Conservation (phyloP, 495 filamentous ascomycete species). For the Hypoxylon subgilvum region DNA sequence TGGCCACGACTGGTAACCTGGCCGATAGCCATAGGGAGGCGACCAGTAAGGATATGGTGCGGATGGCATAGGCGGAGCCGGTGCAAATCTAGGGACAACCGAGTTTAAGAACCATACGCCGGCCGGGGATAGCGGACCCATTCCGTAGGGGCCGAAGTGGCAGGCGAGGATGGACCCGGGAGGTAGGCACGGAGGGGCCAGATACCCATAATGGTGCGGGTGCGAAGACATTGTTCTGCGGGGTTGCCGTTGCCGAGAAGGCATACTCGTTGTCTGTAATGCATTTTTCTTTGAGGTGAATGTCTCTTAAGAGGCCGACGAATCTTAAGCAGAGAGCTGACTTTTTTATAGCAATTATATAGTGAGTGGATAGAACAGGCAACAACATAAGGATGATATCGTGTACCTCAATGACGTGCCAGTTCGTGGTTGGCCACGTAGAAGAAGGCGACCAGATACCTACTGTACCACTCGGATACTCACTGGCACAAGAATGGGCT, state of each 20-base stretch:
- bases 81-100: neutral
- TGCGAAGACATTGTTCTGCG: neutral
- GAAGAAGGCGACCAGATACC: too few relatives aligned
- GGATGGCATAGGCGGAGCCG: neutral
- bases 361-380: neutral
- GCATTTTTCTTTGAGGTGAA: too few relatives aligned
- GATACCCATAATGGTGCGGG: neutral
- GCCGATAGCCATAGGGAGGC: neutral
- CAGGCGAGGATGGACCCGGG: slow-evolving; percentile 1
- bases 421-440: too few relatives aligned
- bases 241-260: too few relatives aligned
- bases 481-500: too few relatives aligned
- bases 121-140: slow-evolving; percentile 2
- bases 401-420: neutral
- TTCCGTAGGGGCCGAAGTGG: slow-evolving; percentile 22
- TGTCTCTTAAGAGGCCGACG: too few relatives aligned
- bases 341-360: too few relatives aligned
- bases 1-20: neutral
- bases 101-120: slow-evolving; percentile 7
- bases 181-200: neutral
- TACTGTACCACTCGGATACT: too few relatives aligned
- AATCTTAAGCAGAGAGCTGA: too few relatives aligned
- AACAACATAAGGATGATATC: neutral
- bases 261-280: too few relatives aligned
- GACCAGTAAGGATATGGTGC: neutral